phyloP scores from a whole-genome alignment of 2,329 filamentous ascomycete species.

The Penicillium sp. region DNA sequence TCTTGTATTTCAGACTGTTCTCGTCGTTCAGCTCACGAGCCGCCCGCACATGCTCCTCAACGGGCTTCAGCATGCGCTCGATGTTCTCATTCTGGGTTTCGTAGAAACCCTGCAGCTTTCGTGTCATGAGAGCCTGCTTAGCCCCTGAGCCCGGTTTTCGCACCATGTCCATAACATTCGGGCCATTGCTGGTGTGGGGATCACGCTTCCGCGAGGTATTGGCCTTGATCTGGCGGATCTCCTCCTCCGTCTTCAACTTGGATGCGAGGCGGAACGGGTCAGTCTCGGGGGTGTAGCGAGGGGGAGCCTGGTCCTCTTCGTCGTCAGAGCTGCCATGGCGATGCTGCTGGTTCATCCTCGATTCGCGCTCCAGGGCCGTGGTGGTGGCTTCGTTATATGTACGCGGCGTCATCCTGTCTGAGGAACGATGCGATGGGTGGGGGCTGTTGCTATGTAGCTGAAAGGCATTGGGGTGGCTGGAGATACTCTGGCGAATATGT shows the following conservation, averaged over 20 bases:
- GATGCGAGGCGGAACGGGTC: constrained; percentile 80
- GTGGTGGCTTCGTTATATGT: constrained; percentile 38
- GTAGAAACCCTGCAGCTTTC: constrained; percentile 72
- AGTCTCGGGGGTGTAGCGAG: constrained; percentile 60
- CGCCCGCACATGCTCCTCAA: constrained; percentile 82
- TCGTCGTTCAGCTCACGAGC: constrained; percentile 76
- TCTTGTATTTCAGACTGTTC: constrained; percentile 65
- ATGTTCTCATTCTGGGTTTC: constrained; percentile 90
- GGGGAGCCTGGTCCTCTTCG: constrained; percentile 48
- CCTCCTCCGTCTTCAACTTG: constrained; percentile 71
- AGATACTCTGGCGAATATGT: constrained; percentile 29
- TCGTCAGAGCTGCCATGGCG: constrained; percentile 32
- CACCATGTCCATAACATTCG: constrained; percentile 15
- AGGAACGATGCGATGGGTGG: constrained; percentile 18
- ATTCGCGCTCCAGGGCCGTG: constrained; percentile 43
- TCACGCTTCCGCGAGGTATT: constrained; percentile 74
- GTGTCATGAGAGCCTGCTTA: constrained; percentile 35
- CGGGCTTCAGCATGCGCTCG: constrained; percentile 82
- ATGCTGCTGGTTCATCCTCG: constrained; percentile 14
- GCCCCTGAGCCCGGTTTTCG: constrained; percentile 35
- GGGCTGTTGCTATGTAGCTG: constrained; percentile 23
- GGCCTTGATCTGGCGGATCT: constrained; percentile 73
- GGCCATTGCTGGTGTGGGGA: constrained; percentile 6
- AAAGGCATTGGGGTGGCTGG: constrained; percentile 29
- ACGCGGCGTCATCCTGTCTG: constrained; percentile 21